Conservation (phyloP, 108 stramenopile species). For the Stephanodiscus triporus region DNA sequence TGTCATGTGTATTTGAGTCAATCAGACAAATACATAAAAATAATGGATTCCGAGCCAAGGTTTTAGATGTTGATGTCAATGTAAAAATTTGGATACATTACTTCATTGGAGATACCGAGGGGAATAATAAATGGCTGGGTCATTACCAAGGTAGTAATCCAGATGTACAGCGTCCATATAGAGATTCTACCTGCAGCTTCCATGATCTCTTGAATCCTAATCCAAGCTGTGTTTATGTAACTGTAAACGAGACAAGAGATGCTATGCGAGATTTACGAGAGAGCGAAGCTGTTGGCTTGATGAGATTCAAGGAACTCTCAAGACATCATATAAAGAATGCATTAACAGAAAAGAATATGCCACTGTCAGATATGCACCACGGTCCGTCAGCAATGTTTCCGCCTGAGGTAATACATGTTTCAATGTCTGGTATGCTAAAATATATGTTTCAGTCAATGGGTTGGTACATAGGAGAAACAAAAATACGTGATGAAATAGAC, state of each 20-base stretch:
- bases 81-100: slow-evolving; percentile 5
- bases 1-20: neutral
- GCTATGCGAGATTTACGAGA: neutral
- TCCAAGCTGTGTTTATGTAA: neutral
- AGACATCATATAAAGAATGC: neutral
- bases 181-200: neutral
- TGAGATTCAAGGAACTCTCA: neutral
- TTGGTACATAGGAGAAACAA: neutral
- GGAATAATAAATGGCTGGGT: slow-evolving; percentile 11
- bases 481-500: neutral
- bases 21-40: neutral
- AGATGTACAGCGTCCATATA: neutral
- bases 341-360: neutral
- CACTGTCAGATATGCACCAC: neutral
- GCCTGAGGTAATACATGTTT: slow-evolving; percentile 1
- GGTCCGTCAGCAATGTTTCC: slow-evolving; percentile 1
- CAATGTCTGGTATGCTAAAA: too few species aligned
- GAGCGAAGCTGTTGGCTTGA: neutral
- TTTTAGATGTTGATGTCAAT: neutral
- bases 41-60: neutral
- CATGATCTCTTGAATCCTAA: neutral
- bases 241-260: neutral
- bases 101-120: slow-evolving; percentile 1
- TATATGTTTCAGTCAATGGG: neutral
- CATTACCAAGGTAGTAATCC: neutral